phyloP scores from a whole-genome alignment of 1,284 basidiomycete genomes.

The Bjerkandera adusta region DNA sequence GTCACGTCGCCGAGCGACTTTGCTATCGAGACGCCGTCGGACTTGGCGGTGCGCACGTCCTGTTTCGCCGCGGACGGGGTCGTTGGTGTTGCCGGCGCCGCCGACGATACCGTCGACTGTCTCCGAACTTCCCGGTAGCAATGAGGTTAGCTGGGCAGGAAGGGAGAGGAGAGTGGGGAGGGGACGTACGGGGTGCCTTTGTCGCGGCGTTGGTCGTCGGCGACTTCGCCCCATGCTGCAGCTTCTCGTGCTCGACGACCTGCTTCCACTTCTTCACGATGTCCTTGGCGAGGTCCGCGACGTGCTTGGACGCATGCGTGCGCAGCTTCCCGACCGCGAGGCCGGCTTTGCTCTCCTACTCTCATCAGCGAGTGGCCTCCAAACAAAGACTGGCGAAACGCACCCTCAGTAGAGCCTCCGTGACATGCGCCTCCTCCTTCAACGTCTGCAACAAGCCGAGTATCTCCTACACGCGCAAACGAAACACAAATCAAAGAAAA shows the following conservation, averaged over 20 bases:
- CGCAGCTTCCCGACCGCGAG: slow-evolving; percentile 92
- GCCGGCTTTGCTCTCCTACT: slow-evolving; percentile 87
- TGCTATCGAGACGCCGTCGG: slow-evolving; percentile 60
- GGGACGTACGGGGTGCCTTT: slow-evolving; percentile 36
- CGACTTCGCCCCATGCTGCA: slow-evolving; percentile 31
- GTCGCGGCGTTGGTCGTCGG: slow-evolving; percentile 23
- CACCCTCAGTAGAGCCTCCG: slow-evolving; percentile 86
- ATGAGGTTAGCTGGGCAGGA: slow-evolving; percentile 14
- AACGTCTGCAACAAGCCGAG: slow-evolving; percentile 68
- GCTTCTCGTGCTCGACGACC: slow-evolving; percentile 79
- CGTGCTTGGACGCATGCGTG: slow-evolving; percentile 65
- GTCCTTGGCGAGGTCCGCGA: slow-evolving; percentile 87
- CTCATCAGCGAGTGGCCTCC: slow-evolving; percentile 3
- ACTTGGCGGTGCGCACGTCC: slow-evolving; percentile 59
- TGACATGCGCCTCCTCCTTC: slow-evolving; percentile 79
- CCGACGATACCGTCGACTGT: slow-evolving; percentile 23
- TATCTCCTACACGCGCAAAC: slow-evolving; percentile 63
- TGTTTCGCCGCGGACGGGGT: slow-evolving; percentile 36
- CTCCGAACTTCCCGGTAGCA: slow-evolving; percentile 24
- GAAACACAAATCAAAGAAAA: slow-evolving; percentile 13
- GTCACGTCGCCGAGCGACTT: slow-evolving; percentile 66
- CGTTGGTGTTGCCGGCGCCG: slow-evolving; percentile 42
- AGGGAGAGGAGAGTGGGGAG: background rate
- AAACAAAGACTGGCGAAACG: slow-evolving; percentile 26
- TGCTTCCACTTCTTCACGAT: slow-evolving; percentile 92